Evolutionary conservation across 164 flowering plant species (phyloP), one percentile per base, ranked within the genome.

Genomic region (Magnolia kwangsiensis): DNA sequence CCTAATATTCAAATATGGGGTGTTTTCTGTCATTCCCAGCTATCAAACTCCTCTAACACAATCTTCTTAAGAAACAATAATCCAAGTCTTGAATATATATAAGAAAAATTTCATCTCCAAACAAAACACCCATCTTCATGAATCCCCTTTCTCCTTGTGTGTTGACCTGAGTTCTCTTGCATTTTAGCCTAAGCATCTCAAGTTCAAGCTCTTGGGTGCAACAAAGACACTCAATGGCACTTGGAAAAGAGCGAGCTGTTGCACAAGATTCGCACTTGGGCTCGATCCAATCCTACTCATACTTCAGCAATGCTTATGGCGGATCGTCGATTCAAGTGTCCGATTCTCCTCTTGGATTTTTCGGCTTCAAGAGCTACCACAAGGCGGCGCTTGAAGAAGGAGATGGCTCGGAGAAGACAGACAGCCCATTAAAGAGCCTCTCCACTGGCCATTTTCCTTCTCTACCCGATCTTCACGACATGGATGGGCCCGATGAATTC

Each of bases 391-490:
- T 63, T 63, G 84, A 79, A 59, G 84, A 78, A n/a, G 82, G 73
- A 77, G 84, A 76, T 19, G 73, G 80, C 11, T 68, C 59, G 23
- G 81, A 83, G 1, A 76, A 72, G 69, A 65, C 63, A n/a, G 63
- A 67, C 71, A 71, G 73, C 8, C 1, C 67, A 45, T 29, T n/a
- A 21, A 82, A 79, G 78, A 80, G 69, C 51, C 73, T 76, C 67
- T 3, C 77, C 16, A 29, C 63, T 50, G 75, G 69, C 78, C 72
- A 69, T 55, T 78, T 87, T 66, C 81, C 88, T 50, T 73, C 83
- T 27, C 82, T 81, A 72, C 84, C 85, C 18, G 77, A 83, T 66
- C 84, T 84, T 0, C 77, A 78, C 21, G 86, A 87, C 67, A 14
- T 69, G 1, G 79, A 76, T 50, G 81, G 83, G 61, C 18, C 61